Percentiles rank a stretch among this genome's conserved stretches.
Conservation (phyloP, 1,284 basidiomycete species). For the Malassezia cuniculi region DNA sequence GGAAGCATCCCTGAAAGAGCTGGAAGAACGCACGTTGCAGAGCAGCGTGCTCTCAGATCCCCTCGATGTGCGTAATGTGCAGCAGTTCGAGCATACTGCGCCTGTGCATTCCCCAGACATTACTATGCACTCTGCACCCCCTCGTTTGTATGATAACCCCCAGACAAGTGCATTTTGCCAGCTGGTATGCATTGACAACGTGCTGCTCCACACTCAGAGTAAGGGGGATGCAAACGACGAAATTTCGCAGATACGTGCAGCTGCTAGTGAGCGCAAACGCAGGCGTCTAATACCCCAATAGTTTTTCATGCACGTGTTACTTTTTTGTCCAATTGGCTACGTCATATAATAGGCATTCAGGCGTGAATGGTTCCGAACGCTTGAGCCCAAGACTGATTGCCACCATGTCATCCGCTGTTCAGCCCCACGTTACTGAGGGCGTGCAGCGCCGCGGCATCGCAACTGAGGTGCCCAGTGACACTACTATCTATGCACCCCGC, state of each 20-base stretch:
- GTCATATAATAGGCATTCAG: too few relatives aligned
- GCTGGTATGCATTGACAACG: slow-evolving; percentile 67
- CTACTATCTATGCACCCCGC: slow-evolving; percentile 36
- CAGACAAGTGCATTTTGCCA: slow-evolving; percentile 77
- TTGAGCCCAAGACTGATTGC: too few relatives aligned
- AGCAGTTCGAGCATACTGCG: slow-evolving; percentile 30
- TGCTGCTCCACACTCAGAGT: too few relatives aligned
- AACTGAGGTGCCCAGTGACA: too few relatives aligned
- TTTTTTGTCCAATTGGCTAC: too few relatives aligned
- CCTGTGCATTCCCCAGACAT: slow-evolving; percentile 43
- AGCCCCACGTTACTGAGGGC: too few relatives aligned
- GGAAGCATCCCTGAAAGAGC: slow-evolving; percentile 27
- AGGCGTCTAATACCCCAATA: not conserved
- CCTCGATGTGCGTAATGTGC: slow-evolving; percentile 18
- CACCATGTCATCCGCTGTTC: too few relatives aligned
- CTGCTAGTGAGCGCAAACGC: slow-evolving; percentile 5
- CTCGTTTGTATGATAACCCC: slow-evolving; percentile 65
- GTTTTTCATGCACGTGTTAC: not conserved
- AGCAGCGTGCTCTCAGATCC: not conserved
- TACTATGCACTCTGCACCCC: not conserved
- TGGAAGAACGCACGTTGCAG: not conserved
- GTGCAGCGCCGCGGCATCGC: too few relatives aligned
- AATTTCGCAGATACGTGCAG: slow-evolving; percentile 1
- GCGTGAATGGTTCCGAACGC: too few relatives aligned
- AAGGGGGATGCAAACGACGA: too few relatives aligned